These are phyloP conservation scores for Cornus controversa DNA, from an alignment of 148 eudicot species.

Conservation along the genomic window DNA sequence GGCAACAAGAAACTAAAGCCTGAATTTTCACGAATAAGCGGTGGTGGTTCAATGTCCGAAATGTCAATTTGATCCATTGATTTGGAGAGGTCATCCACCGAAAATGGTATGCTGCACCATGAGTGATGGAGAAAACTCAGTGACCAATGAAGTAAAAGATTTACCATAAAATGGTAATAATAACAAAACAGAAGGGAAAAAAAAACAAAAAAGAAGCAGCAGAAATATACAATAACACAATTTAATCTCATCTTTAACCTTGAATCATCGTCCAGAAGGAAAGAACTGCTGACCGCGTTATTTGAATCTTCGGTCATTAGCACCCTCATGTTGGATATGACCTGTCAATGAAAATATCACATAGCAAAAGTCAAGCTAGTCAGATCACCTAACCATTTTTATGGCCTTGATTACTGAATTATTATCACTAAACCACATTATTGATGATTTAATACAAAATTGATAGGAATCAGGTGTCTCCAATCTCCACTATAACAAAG, in stretches of 20 bases:
- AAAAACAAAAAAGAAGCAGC: background rate
- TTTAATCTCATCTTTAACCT: conserved; percentile 39
- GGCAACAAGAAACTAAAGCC: conserved; percentile 71
- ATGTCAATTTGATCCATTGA: conserved; percentile 71
- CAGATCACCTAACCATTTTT: no score
- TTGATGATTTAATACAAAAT: no score
- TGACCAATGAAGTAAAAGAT: background rate
- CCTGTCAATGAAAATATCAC: conserved; percentile 33
- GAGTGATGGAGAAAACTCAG: conserved; percentile 4
- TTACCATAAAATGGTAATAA: background rate
- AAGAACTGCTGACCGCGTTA: conserved; percentile 79
- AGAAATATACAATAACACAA: background rate
- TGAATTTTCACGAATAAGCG: conserved; percentile 75
- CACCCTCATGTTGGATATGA: conserved; percentile 76
- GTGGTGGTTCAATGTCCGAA: conserved; percentile 76
- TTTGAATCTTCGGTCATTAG: conserved; percentile 85
- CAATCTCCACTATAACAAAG: no score
- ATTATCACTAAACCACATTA: no score
- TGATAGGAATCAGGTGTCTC: no score
- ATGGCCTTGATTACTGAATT: no score
- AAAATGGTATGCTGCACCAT: conserved; percentile 80
- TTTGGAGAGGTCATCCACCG: conserved; percentile 78
- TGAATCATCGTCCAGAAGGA: conserved; percentile 86
- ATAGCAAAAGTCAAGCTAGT: no score
- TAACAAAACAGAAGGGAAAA: background rate